Evolutionary conservation across 768 basidiomycete species (phyloP).

Genomic region (Neoboletus magnificus): DNA sequence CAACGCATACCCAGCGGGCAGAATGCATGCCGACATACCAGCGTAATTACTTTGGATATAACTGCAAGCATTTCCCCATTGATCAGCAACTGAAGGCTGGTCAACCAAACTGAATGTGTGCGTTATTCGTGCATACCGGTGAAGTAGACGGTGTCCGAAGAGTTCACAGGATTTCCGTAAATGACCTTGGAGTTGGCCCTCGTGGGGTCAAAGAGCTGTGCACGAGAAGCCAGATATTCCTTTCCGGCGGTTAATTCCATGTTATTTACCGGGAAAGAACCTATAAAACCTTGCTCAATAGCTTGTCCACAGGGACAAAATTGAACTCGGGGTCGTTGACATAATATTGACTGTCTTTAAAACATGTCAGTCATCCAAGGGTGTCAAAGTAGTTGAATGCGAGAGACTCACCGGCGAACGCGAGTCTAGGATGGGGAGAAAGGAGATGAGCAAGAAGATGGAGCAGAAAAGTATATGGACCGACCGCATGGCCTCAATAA

Average conservation of each 20-base stretch:
- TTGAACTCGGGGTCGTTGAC: slow-evolving; percentile 86
- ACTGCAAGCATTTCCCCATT: slow-evolving; percentile 89
- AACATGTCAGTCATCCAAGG: neutral
- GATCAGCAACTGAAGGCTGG: slow-evolving; percentile 61
- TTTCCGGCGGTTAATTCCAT: slow-evolving; percentile 29
- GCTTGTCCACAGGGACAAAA: slow-evolving; percentile 73
- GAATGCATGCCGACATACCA: slow-evolving; percentile 40
- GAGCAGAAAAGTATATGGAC: slow-evolving; percentile 14
- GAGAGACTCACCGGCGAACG: slow-evolving; percentile 65
- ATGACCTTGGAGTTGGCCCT: slow-evolving; percentile 64
- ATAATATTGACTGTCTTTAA: slow-evolving; percentile 78
- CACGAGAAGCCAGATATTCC: slow-evolving; percentile 82
- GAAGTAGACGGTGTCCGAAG: slow-evolving; percentile 95
- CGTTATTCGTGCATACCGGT: slow-evolving; percentile 49
- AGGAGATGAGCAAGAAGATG: neutral
- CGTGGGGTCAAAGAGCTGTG: slow-evolving; percentile 69
- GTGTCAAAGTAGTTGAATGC: neutral
- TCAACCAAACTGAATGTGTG: neutral
- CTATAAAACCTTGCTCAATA: slow-evolving; percentile 72
- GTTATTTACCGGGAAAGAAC: neutral
- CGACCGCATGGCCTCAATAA: slow-evolving; percentile 82
- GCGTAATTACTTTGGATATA: slow-evolving; percentile 87
- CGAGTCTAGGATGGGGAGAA: slow-evolving; percentile 39
- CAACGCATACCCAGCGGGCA: neutral
- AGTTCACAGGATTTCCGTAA: slow-evolving; percentile 77